Evolutionary conservation across 805 yeast genomes (phyloP).

Genomic region (Barnettozyma wickerhamii): DNA sequence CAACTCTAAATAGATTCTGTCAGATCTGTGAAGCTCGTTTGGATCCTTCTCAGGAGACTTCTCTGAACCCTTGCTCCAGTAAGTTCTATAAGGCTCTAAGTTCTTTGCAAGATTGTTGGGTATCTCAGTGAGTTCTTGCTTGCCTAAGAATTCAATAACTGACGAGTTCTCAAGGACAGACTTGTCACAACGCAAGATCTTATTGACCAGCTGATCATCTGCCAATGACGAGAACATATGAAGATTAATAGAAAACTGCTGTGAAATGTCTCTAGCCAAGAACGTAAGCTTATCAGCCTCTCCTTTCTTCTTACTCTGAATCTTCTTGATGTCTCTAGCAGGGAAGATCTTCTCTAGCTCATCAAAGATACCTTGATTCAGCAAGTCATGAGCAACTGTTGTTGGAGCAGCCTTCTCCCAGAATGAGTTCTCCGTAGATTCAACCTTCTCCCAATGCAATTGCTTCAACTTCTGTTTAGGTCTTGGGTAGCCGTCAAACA

Average conservation of each 20-base stretch:
- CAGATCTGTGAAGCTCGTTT: conserved; percentile 77
- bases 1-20: conserved; percentile 75
- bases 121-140: conserved; percentile 70
- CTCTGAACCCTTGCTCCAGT: conserved; percentile 38
- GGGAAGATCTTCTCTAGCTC: conserved; percentile 87
- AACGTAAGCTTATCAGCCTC: conserved; percentile 41
- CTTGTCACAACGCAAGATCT: conserved; percentile 69
- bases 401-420: conserved; percentile 69
- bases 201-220: conserved; percentile 64
- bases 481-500: conserved; percentile 13
- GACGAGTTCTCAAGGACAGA: conserved; percentile 66
- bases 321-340: conserved; percentile 58
- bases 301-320: conserved; percentile 37
- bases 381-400: conserved; percentile 52
- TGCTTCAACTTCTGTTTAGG: conserved; percentile 68
- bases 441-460: conserved; percentile 95
- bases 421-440: conserved; percentile 76
- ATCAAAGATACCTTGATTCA: conserved; percentile 72
- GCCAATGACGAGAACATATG: conserved; percentile 64
- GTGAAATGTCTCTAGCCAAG: conserved; percentile 81
- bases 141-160: conserved; percentile 79
- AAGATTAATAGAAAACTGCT: conserved; percentile 90
- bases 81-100: conserved; percentile 76
- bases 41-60: conserved; percentile 62
- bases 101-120: conserved; percentile 66